phyloP scores from a whole-genome alignment of 345 rosid genomes.

The Euclidium syriacum region DNA sequence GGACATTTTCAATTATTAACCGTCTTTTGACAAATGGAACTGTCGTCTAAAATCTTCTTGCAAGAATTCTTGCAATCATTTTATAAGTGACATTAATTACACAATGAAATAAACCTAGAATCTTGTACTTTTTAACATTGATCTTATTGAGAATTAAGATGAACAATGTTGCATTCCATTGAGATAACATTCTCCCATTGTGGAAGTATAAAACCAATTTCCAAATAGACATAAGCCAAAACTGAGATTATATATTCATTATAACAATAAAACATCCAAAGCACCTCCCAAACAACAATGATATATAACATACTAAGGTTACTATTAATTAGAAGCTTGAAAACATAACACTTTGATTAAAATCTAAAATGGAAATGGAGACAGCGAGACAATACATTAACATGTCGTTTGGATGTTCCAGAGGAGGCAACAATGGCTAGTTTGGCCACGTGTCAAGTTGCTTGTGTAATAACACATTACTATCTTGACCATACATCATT shows the following conservation, averaged over 20 bases:
- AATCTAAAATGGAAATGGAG: slow-evolving; percentile 13
- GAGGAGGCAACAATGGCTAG: slow-evolving; percentile 20
- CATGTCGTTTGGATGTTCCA: slow-evolving; percentile 30
- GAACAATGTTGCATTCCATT: too few relatives aligned
- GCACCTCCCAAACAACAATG: slow-evolving; percentile 2
- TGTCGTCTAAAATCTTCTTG: too few relatives aligned
- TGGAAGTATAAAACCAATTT: too few relatives aligned
- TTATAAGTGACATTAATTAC: too few relatives aligned
- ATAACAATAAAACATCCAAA: not conserved
- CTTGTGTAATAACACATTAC: not conserved
- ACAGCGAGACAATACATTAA: slow-evolving; percentile 26
- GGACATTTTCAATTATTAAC: too few relatives aligned
- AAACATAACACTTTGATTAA: not conserved
- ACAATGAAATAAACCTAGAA: too few relatives aligned
- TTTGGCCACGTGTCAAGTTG: slow-evolving; percentile 27
- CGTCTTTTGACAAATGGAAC: too few relatives aligned
- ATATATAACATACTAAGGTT: slow-evolving; percentile 3
- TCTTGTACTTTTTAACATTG: too few relatives aligned
- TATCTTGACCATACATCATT: slow-evolving; percentile 23
- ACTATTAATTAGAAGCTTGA: not conserved
- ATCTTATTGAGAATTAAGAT: too few relatives aligned
- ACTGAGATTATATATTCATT: not conserved
- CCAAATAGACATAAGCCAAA: too few relatives aligned
- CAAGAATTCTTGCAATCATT: too few relatives aligned
- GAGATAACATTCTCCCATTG: too few relatives aligned